A percentile compares a stretch with the other conserved stretches of the same genome.
Conservation (phyloP, 1,284 basidiomycete genomes). For the Trametes pubescens region DNA sequence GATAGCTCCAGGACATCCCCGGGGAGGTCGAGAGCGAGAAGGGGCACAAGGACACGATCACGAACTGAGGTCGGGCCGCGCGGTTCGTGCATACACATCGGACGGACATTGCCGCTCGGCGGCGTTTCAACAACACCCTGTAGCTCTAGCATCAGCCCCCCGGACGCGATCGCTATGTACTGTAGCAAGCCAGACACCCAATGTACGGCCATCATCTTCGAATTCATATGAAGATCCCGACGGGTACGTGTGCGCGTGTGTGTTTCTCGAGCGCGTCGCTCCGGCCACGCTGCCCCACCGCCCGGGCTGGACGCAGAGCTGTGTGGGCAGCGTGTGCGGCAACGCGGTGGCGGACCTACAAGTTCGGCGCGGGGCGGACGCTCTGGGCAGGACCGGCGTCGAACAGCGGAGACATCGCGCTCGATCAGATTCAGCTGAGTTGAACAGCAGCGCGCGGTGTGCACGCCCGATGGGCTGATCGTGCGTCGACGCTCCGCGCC, state of each 20-base stretch:
- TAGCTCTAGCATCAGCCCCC: conserved; percentile 19
- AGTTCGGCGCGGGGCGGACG: not conserved
- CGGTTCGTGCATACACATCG: conserved; percentile 1
- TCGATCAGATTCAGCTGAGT: conserved; percentile 15
- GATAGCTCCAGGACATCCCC: conserved; percentile 74
- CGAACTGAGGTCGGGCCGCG: conserved; percentile 35
- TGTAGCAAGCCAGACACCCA: not conserved
- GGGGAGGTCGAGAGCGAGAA: conserved; percentile 70
- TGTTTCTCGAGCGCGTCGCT: not conserved
- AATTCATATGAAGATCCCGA: too few relatives aligned
- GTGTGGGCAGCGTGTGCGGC: conserved; percentile 3
- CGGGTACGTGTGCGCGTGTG: not conserved
- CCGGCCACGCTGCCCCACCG: not conserved
- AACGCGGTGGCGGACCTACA: conserved; percentile 14
- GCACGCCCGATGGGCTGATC: not conserved
- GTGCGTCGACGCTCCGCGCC: not conserved
- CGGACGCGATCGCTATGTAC: conserved; percentile 16
- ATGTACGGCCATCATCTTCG: not conserved
- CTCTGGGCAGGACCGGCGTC: conserved; percentile 18
- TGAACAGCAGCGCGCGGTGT: conserved; percentile 13
- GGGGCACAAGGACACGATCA: conserved; percentile 55
- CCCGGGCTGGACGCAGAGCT: not conserved
- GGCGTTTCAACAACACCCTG: conserved; percentile 14
- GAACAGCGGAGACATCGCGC: conserved; percentile 14
- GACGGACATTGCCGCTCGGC: conserved; percentile 7